Evolutionary conservation across 257 asterid species (phyloP).

Genomic region (Buddleja alternifolia): DNA sequence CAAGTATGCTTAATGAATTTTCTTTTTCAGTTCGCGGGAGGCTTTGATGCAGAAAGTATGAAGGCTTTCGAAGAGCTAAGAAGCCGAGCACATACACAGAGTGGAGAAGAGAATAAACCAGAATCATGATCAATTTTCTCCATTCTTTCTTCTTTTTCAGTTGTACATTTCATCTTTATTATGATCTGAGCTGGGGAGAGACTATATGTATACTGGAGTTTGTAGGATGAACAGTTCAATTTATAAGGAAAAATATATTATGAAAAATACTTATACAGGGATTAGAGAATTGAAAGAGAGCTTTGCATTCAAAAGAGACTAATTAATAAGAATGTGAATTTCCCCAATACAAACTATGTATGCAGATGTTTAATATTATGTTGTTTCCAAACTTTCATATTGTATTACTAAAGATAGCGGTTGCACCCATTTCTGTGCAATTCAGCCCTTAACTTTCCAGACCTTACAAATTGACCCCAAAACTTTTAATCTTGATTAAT

Average conservation of each 20-base stretch:
- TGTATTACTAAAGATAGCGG: too few species aligned
- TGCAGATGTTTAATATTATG: not conserved
- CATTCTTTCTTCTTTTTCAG: slow-evolving; percentile 19
- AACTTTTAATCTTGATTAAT: too few species aligned
- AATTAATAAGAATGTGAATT: not conserved
- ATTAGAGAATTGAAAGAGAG: slow-evolving; percentile 13
- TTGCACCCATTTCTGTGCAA: too few species aligned
- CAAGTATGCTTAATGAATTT: not conserved
- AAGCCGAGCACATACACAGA: slow-evolving; percentile 63
- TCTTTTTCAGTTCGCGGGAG: slow-evolving; percentile 90
- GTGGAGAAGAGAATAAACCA: slow-evolving; percentile 49
- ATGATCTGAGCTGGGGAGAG: slow-evolving; percentile 33
- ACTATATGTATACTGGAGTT: slow-evolving; percentile 32
- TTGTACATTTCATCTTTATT: slow-evolving; percentile 43
- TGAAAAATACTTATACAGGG: slow-evolving; percentile 18
- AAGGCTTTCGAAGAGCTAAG: slow-evolving; percentile 94
- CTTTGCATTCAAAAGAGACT: too few species aligned
- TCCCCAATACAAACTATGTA: not conserved
- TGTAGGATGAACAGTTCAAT: slow-evolving; percentile 29
- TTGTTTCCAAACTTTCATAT: too few species aligned
- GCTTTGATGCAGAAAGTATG: slow-evolving; percentile 98
- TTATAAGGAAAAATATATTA: not conserved
- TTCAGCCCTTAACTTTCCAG: too few species aligned
- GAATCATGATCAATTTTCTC: slow-evolving; percentile 39
- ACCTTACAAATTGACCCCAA: too few species aligned